Conservation (phyloP, 2,329 filamentous ascomycete genomes). For the Fusarium brevicatenulatum region DNA sequence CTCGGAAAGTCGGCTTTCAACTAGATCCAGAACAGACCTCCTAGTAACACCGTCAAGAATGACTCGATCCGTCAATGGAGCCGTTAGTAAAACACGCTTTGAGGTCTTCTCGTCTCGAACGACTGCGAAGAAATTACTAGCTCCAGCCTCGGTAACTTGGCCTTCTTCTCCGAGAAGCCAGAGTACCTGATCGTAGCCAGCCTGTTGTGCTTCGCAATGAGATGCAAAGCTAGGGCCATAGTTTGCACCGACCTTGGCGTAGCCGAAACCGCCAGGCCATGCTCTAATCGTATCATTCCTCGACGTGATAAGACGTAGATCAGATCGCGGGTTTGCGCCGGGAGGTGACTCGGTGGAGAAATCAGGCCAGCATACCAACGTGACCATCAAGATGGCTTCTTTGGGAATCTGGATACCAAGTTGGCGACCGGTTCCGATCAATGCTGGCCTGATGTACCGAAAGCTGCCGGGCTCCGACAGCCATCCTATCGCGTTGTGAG, state of each 20-base stretch:
- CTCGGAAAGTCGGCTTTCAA: rapidly evolving
- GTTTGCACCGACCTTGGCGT: not conserved
- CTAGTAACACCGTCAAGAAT: not conserved
- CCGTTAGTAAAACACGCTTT: rapidly evolving
- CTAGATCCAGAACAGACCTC: not conserved
- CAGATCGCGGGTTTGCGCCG: rapidly evolving
- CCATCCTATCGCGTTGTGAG: not conserved
- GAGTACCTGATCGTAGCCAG: not conserved
- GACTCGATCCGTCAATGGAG: not conserved
- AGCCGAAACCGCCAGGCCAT: not conserved
- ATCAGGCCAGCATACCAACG: not conserved
- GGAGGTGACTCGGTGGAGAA: not conserved
- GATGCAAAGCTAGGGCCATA: not conserved
- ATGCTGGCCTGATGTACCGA: not conserved
- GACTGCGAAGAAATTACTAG: not conserved
- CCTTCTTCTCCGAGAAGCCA: rapidly evolving
- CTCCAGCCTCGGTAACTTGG: not conserved
- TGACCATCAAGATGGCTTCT: not conserved
- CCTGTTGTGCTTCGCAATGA: not conserved
- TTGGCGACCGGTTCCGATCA: not conserved
- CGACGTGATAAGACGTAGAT: not conserved
- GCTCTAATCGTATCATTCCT: not conserved
- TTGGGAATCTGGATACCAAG: not conserved
- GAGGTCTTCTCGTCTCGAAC: not conserved
- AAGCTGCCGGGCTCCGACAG: not conserved